phyloP scores from a whole-genome alignment of 2,329 filamentous ascomycete genomes.

The Corinectria fuckeliana region DNA sequence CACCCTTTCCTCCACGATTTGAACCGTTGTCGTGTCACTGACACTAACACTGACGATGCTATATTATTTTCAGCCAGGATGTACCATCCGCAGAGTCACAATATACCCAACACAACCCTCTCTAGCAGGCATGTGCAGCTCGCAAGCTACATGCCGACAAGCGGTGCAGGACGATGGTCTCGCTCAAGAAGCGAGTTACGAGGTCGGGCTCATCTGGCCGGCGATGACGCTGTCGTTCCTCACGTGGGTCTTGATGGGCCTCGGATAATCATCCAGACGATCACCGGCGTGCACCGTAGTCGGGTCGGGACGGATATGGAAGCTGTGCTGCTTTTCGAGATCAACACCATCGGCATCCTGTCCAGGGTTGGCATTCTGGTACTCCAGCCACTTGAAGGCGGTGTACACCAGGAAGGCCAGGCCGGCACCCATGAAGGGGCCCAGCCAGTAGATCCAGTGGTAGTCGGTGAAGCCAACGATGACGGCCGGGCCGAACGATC shows the following conservation, averaged over 20 bases:
- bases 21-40: conserved; percentile 14
- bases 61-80: conserved; percentile 16
- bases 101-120: not conserved
- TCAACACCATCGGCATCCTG: conserved; percentile 51
- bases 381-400: conserved; percentile 58
- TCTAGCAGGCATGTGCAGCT: not conserved
- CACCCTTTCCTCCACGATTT: not conserved
- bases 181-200: not conserved
- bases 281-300: conserved; percentile 17
- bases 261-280: conserved; percentile 27
- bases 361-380: conserved; percentile 56
- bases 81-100: conserved; percentile 8
- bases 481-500: conserved; percentile 57
- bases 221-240: conserved; percentile 34
- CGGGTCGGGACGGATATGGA: not conserved
- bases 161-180: not conserved
- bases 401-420: conserved; percentile 59
- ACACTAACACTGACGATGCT: conserved; percentile 22
- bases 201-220: conserved; percentile 21
- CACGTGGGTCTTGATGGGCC: conserved; percentile 15
- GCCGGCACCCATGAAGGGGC: conserved; percentile 56
- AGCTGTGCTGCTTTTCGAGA: conserved; percentile 26
- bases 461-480: conserved; percentile 52
- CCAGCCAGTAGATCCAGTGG: conserved; percentile 64
- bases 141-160: not conserved